A percentile compares a stretch with the other conserved stretches of the same genome.
These are phyloP conservation scores for Cyberlindnera japonica DNA, from an alignment of 805 yeast species.

Conservation along the genomic window DNA sequence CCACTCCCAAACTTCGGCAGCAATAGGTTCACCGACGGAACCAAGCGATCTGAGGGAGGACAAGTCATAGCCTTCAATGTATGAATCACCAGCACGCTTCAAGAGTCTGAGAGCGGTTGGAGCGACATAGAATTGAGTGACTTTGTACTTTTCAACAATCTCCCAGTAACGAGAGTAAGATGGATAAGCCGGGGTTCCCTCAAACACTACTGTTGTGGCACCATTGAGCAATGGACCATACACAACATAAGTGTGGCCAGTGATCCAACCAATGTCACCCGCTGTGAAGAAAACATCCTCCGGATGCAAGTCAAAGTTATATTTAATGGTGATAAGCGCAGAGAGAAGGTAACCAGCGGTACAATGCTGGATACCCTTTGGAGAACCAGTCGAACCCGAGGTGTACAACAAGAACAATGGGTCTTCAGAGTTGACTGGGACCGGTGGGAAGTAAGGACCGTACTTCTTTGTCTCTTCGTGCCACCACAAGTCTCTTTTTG, in stretches of 20 bases:
- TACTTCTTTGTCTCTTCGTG: constrained; percentile 63
- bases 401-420: constrained; percentile 78
- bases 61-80: constrained; percentile 58
- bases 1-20: constrained; percentile 88
- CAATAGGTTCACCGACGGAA: constrained; percentile 84
- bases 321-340: constrained; percentile 69
- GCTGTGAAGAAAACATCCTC: constrained; percentile 79
- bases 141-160: constrained; percentile 65
- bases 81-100: constrained; percentile 68
- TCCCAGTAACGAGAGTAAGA: constrained; percentile 78
- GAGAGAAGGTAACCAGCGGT: constrained; percentile 79
- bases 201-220: constrained; percentile 75
- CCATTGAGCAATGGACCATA: constrained; percentile 79
- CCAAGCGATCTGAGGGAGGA: constrained; percentile 67
- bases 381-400: constrained; percentile 85
- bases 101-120: constrained; percentile 79
- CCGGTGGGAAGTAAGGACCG: constrained; percentile 69
- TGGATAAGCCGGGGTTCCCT: constrained; percentile 87
- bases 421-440: constrained; percentile 74
- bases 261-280: constrained; percentile 90
- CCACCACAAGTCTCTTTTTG: constrained; percentile 73
- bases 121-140: constrained; percentile 78
- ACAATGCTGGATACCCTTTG: constrained; percentile 81
- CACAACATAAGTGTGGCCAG: constrained; percentile 81
- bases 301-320: constrained; percentile 70